Base-by-base conservation (phyloP, 495 filamentous ascomycete species). In the Daldinia concentrica region DNA sequence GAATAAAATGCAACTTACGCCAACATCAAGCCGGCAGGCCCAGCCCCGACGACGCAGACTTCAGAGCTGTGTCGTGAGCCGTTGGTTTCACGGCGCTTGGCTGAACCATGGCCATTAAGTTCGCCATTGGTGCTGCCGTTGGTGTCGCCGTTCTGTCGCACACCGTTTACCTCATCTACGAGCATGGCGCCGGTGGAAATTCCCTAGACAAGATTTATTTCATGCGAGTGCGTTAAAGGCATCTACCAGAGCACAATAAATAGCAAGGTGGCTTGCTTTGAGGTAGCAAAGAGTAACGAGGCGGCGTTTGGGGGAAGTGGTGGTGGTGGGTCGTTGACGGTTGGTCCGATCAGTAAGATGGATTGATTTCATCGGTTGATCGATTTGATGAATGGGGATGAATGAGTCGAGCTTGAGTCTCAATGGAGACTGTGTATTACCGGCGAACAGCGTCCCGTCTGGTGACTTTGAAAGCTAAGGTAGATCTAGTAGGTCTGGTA, bases 1-100 rank as follows among this genome's bases (percentile, higher is more conserved):
- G 26, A 43, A 12, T 51, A 48, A 36, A 27, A 52, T 12, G 15
- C n/a, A 19, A 78, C 82, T 50, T 80, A 89, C 82, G 89, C 89
- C 64, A 92, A 84, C 88, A 91, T 91, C 62, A 92, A 77, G 22
- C 90, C 90, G 8, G 89, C 86, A 1, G 90, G 90, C 6, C 90
- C 90, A 45, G 90, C 90, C 14, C 90, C 90, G 48, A 90, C 88
- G 27, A 93, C 84, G 41, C 89, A 87, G 8, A 93, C 90, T 56
- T 87, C 83, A 4, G 83, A 76, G 19, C 62, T 68, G 58, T 76
- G 81, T 34, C 77, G 72, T 45, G 72, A 77, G 54, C 75, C 69
- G 29, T 71, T 71, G 58, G 69, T 72, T 72, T 75, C 69, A 69
- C 73, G 67, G 34, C 64, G 73, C 52, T 72, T 75, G 48, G 68